phyloP scores from a whole-genome alignment of 2,329 filamentous ascomycete species.

The Penicillium brevicompactum region DNA sequence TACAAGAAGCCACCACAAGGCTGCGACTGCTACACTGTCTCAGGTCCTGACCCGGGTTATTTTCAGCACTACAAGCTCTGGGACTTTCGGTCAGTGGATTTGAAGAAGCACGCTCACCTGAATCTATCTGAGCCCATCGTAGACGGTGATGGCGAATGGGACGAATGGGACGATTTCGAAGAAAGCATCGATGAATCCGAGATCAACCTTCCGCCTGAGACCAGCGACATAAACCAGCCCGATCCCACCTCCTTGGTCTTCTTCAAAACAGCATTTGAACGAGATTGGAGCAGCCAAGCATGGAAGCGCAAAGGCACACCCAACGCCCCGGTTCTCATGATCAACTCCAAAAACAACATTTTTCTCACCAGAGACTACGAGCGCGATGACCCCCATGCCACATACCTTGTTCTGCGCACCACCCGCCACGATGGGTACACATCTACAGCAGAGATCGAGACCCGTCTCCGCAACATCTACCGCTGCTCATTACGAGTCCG shows the following conservation, averaged over 20 bases:
- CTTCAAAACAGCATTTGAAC: constrained; percentile 34
- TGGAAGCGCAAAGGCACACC: constrained; percentile 46
- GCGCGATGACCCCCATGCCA: constrained; percentile 27
- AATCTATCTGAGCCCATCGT: constrained; percentile 14
- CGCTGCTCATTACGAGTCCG: constrained; percentile 53
- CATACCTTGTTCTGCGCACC: constrained; percentile 52
- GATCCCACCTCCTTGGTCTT: constrained; percentile 30
- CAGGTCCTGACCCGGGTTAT: constrained; percentile 45
- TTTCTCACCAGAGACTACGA: constrained; percentile 42
- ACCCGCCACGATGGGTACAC: constrained; percentile 47
- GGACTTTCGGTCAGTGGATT: constrained; percentile 51
- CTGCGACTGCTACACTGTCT: constrained; percentile 53
- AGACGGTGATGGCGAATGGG: constrained; percentile 18
- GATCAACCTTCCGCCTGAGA: neutral
- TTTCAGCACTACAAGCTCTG: constrained; percentile 56
- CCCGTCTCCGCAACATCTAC: constrained; percentile 46
- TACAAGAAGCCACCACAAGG: constrained; percentile 19
- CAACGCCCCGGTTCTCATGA: constrained; percentile 44
- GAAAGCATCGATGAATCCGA: constrained; percentile 15
- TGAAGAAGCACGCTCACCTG: constrained; percentile 28
- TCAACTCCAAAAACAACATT: constrained; percentile 51
- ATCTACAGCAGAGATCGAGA: constrained; percentile 53
- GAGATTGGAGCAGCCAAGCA: constrained; percentile 47
- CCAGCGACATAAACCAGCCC: constrained; percentile 5
- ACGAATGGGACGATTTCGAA: constrained; percentile 8